Evolutionary conservation across 371 early-diverging fungal genomes (phyloP).

Genomic region (Mucor velutinosus): DNA sequence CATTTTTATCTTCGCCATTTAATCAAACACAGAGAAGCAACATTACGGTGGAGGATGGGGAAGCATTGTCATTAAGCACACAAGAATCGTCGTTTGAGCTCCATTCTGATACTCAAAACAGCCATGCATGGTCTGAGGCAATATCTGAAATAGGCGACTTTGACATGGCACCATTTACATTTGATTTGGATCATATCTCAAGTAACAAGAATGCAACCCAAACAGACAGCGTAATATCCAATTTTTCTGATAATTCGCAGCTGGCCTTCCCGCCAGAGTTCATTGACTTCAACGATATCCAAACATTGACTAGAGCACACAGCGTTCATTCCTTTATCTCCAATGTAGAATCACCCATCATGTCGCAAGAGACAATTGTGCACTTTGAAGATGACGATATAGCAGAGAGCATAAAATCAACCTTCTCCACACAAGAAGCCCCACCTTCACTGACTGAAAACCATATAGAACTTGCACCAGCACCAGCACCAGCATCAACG

Average conservation of each 20-base stretch:
- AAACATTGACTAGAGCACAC: background rate
- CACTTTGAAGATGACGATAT: background rate
- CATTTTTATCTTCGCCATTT: background rate
- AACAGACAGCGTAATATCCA: conserved; percentile 1
- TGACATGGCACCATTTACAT: conserved; percentile 2
- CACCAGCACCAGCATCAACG: background rate
- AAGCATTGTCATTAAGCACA: background rate
- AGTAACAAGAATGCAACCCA: background rate
- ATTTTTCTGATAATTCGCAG: background rate
- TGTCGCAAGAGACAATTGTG: background rate
- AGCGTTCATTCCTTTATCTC: background rate
- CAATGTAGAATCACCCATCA: background rate
- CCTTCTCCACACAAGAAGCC: background rate
- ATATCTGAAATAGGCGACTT: background rate
- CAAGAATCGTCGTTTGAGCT: background rate
- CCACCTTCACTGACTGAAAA: background rate
- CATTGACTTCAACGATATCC: background rate
- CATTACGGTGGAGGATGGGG: background rate
- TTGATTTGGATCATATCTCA: background rate
- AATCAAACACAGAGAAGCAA: background rate
- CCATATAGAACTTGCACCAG: background rate
- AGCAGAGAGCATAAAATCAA: background rate
- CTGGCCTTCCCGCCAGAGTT: background rate
- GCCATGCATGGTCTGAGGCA: background rate
- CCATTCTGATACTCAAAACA: background rate